Evolutionary conservation across 1,284 basidiomycete genomes (phyloP), one percentile per base, ranked within the genome.

Genomic region (Sporisorium reilianum): DNA sequence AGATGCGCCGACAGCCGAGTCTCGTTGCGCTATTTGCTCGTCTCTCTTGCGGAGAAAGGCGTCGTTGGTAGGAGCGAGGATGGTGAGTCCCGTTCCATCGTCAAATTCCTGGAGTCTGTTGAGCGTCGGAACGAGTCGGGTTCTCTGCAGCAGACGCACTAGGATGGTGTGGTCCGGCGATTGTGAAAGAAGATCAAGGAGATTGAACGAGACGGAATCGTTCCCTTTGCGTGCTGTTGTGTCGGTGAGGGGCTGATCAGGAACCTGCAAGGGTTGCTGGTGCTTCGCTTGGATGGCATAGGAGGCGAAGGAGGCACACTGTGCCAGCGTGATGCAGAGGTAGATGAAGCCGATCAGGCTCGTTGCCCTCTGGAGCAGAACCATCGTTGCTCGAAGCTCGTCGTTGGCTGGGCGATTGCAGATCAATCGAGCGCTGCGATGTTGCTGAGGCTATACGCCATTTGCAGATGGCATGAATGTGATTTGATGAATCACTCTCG

Each of bases 41-140:
- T 73, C 53, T 23, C 46, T 58, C 67, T 76, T 73, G 23, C 65
- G 54, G 11, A 66, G 45, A 36, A 83, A 77, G 7, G 82, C 82
- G 9, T 77, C 74, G 85, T 99, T 95, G 18, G 93, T 97, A 0
- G 97, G 97, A 0, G 97, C 97, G 80, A 97, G 97, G 54, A 99
- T 85, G 16, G 96, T 97, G 80, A 89, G 89, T 40, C 88, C 90
- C 56, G 92, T 90, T 10, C 75, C 62, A 22, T 77, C 74, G 34
- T 75, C 75, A 25, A 82, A 73, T 28, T 80, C 74, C 45, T 83
- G 78, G 63, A 99, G 90, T 71, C 88, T 89, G 84, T 96, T 97
- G 73, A 99, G 88, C 10, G 93, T 93, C 0, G 97, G 97, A 50
- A 99, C 90, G 63, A 98, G 90, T 64, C 91, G 91, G 3, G 95